Base-by-base conservation (phyloP, 73 alveolate species). In the Paramecium sexaurelia region DNA sequence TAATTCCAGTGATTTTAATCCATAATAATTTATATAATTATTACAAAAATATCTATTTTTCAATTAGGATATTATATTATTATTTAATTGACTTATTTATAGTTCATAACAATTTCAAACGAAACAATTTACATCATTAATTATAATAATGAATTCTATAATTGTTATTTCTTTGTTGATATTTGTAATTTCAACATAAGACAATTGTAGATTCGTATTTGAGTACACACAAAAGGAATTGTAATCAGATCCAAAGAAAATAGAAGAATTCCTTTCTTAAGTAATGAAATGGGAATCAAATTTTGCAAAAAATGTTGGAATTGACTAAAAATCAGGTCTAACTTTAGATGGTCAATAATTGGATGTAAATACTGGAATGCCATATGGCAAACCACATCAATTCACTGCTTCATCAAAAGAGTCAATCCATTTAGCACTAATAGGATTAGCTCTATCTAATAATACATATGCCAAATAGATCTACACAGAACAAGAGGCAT, bases 321-420 rank as follows among this genome's bases (percentile, higher is more conserved):
- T 91, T 55, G 93, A 91, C 37, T 10, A 24, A 37, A 85, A 66
- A 29, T 55, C 82, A 19, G 95, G 95, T 17, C 36, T 91, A 13
- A 91, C 92, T 39, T 20, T 13, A 4, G 92, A 85, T 91, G 93
- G 91, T 19, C 13, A 85, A 24, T 57, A 91, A 56, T 29, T 91
- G 47, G 95, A 91, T 91, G 95, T 91, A 26, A 40, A 43, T 8
- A 91, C 91, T 51, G 95, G 93, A 13, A 13, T 32, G 1, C 93
- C 93, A 36, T 91, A 85, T 56, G 93, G 92, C 6, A 20, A 82
- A n/a, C 83, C 92, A 6, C 83, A 61, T 61, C 26, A 61, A 61
- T 61, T 61, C 26, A 61, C 83, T 22, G 83, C 83, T 27, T 92
- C 95, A 0, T 92, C 95, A 1, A 92, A 92, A 19, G 95, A 92